These are phyloP conservation scores for Trichosporon sp. DNA, from an alignment of 1,284 basidiomycete species.

Conservation along the genomic window DNA sequence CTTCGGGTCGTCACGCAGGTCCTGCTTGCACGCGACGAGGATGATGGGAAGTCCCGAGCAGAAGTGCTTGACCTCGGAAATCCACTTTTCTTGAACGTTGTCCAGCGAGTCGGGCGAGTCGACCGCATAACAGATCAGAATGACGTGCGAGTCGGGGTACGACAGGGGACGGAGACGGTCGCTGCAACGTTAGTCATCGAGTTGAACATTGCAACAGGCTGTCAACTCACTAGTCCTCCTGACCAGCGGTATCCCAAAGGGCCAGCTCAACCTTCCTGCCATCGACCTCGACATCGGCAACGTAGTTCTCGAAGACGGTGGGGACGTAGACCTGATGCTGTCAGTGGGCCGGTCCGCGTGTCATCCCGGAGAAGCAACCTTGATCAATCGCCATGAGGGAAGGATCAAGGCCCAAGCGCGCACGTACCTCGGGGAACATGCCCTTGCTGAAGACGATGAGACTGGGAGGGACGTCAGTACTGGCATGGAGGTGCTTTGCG, in stretches of 20 bases:
- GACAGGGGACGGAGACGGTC: constrained; percentile 87
- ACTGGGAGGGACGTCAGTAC: constrained; percentile 33
- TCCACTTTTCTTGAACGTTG: constrained; percentile 98
- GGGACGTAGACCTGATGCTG: constrained; percentile 77
- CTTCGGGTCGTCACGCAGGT: constrained; percentile 75
- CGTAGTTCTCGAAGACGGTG: constrained; percentile 84
- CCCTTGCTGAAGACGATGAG: constrained; percentile 69
- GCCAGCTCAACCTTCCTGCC: constrained; percentile 90
- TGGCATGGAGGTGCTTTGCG: constrained; percentile 7
- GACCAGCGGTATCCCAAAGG: constrained; percentile 93
- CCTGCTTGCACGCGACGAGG: constrained; percentile 91
- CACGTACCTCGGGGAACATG: constrained; percentile 83
- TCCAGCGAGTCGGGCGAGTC: constrained; percentile 90
- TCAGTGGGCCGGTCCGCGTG: constrained; percentile 24
- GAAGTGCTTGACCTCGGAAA: constrained; percentile 91
- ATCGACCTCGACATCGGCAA: constrained; percentile 86
- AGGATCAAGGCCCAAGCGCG: constrained; percentile 1
- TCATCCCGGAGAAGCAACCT: constrained; percentile 14
- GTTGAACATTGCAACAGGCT: not conserved
- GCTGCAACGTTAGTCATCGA: constrained; percentile 47
- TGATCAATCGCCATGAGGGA: not conserved
- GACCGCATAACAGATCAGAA: constrained; percentile 90
- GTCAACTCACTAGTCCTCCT: constrained; percentile 66
- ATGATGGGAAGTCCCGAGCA: constrained; percentile 83
- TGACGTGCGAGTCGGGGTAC: constrained; percentile 90